Evolutionary conservation across 2,329 filamentous ascomycete species (phyloP).

Genomic region (Exophiala sp.): DNA sequence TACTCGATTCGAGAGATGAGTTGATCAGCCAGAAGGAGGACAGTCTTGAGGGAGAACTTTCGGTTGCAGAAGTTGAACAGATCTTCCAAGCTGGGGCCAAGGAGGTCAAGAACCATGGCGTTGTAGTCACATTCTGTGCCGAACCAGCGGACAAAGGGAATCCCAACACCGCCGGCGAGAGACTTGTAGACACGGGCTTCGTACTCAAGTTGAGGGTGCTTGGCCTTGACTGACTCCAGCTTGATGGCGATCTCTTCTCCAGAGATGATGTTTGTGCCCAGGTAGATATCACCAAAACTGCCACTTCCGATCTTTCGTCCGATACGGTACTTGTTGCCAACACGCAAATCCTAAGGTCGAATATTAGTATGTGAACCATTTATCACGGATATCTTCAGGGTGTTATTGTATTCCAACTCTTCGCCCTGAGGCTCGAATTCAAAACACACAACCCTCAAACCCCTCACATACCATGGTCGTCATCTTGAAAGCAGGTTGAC

Average conservation of each 20-base stretch:
- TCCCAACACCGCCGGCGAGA: constrained; percentile 92
- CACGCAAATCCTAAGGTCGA: constrained; percentile 74
- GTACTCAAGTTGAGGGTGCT: constrained; percentile 98
- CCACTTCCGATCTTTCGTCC: constrained; percentile 98
- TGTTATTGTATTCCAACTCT: constrained; percentile 6
- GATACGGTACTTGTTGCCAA: constrained; percentile 99
- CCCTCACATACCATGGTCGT: constrained; percentile 55
- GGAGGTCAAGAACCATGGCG: constrained; percentile 96
- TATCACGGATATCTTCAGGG: not conserved
- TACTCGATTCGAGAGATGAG: constrained; percentile 99
- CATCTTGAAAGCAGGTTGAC: constrained; percentile 42
- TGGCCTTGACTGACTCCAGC: constrained; percentile 98
- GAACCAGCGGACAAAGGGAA: constrained; percentile 99
- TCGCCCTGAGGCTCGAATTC: not conserved
- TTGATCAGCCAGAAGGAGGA: constrained; percentile 91
- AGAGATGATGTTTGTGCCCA: constrained; percentile 99
- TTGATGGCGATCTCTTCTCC: constrained; percentile 99
- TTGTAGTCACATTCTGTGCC: constrained; percentile 99
- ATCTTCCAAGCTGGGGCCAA: constrained; percentile 92
- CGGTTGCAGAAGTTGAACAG: constrained; percentile 99
- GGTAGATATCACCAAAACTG: constrained; percentile 96
- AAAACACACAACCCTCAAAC: constrained; percentile 1
- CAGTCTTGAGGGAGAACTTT: constrained; percentile 98
- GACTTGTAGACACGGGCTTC: constrained; percentile 85
- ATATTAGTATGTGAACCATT: constrained; percentile 9